Conservation (phyloP, 176 grass and related monocot species). For the Phoenix roebelenii region DNA sequence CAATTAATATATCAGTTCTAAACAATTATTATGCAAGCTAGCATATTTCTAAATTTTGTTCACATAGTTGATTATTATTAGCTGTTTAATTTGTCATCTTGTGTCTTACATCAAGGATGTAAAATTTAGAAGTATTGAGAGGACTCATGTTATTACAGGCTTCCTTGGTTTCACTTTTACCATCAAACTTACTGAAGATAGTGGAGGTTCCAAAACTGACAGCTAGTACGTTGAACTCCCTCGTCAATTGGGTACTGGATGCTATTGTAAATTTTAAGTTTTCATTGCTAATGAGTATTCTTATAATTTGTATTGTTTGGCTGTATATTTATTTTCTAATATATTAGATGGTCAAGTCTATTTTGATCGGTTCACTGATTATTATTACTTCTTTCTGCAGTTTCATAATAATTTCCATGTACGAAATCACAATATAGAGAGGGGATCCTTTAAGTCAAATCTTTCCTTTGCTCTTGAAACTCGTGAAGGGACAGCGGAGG, state of each 20-base stretch:
- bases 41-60: no score
- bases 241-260: conserved; percentile 74
- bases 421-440: conserved; percentile 36
- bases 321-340: no score
- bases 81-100: no score
- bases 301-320: no score
- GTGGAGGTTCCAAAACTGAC: conserved; percentile 47
- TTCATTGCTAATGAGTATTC: no score
- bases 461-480: conserved; percentile 71
- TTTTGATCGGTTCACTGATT: no score
- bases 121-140: no score
- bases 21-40: no score
- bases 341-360: no score
- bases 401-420: conserved; percentile 69
- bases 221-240: conserved; percentile 36
- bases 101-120: no score
- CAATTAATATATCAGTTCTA: no score
- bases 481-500: conserved; percentile 69
- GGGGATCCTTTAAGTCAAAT: conserved; percentile 73
- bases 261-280: neutral
- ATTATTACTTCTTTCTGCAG: conserved; percentile 35
- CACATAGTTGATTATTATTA: no score
- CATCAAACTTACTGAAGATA: conserved; percentile 40
- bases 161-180: conserved; percentile 85
- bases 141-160: conserved; percentile 38